Conservation (phyloP, 1,284 basidiomycete genomes). For the Cryptococcus deneoformans region DNA sequence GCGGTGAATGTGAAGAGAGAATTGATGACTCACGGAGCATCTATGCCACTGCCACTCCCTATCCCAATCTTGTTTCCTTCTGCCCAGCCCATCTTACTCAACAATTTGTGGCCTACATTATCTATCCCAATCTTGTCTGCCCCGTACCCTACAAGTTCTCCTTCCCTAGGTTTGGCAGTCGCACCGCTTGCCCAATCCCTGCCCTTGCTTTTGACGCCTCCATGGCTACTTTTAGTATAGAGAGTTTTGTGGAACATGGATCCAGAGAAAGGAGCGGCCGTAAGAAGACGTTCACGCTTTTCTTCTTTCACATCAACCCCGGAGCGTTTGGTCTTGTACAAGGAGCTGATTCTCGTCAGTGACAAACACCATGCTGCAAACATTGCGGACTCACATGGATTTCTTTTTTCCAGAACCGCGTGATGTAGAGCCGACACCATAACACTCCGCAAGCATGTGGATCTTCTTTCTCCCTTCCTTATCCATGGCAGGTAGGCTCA, state of each 20-base stretch:
- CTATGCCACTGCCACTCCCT: constrained; percentile 38
- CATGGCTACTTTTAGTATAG: constrained; percentile 20
- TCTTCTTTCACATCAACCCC: constrained; percentile 58
- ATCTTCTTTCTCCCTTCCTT: constrained; percentile 66
- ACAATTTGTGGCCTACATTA: constrained; percentile 49
- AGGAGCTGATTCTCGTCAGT: constrained; percentile 53
- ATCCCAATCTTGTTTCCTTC: constrained; percentile 47
- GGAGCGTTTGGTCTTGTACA: constrained; percentile 64
- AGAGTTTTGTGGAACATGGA: constrained; percentile 46
- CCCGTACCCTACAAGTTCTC: constrained; percentile 46
- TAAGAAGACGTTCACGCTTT: constrained; percentile 60
- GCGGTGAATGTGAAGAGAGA: too few species aligned
- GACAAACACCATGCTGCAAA: neutral
- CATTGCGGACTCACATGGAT: constrained; percentile 45
- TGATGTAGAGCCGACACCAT: constrained; percentile 71
- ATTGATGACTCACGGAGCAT: constrained; percentile 43
- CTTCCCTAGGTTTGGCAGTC: constrained; percentile 40
- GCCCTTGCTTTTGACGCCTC: constrained; percentile 7
- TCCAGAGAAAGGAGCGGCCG: constrained; percentile 22
- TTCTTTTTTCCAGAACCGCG: constrained; percentile 63
- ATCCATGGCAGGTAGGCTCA: constrained; percentile 72
- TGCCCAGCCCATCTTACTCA: constrained; percentile 50
- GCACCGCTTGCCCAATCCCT: constrained; percentile 16
- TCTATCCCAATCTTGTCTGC: constrained; percentile 46
- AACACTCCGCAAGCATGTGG: constrained; percentile 72